Evolutionary conservation across 371 early-diverging fungal genomes (phyloP), one percentile per base, ranked within the genome.

Genomic region (Cokeromyces recurvatus): DNA sequence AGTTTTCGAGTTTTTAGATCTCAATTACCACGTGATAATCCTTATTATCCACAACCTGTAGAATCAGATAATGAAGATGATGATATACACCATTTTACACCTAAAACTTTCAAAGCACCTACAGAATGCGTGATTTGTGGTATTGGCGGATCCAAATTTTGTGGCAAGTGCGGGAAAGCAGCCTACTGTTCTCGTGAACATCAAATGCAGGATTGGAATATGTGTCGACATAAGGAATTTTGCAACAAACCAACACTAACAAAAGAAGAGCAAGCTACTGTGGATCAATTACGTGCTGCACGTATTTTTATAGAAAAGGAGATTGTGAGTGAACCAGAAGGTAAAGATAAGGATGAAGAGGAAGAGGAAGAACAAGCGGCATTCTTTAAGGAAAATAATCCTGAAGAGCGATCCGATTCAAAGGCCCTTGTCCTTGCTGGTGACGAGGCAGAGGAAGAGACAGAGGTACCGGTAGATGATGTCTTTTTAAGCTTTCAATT

Each of bases 401-500:
- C 50, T 21, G 41, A 60, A 51, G 38, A 67, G 49, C 15, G 59
- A 8, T 58, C 64, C 2, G 69, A 62, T 23, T 70, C 64, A 17
- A 66, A 58, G 9, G 77, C 79, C 0, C 54, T 81, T 17, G 83
- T 77, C 2, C 72, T 78, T 14, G 67, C 77, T 24, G 85, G 79
- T 4, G 82, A 84, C 46, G 90, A 90, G 53, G 70, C 79, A 16
- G 82, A 79, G 43, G 88, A 87, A 46, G 82, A 89, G 49, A 84
- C 90, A 6, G 64, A 81, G 43, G 89, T 88, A 6, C 90, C 85
- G n/a, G 97, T 97, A 4, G 98, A 97, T 60, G 67, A 76, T 34
- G 79, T 87, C 0, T 97, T 97, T 65, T 64, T 97, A 48, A 71
- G 82, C 50, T 97, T 96, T 73, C 95, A 97, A 64, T 81, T 85